Evolutionary conservation across 1,139 yeast species (phyloP), one percentile per base, ranked within the genome.

Genomic region (Candida sp.): DNA sequence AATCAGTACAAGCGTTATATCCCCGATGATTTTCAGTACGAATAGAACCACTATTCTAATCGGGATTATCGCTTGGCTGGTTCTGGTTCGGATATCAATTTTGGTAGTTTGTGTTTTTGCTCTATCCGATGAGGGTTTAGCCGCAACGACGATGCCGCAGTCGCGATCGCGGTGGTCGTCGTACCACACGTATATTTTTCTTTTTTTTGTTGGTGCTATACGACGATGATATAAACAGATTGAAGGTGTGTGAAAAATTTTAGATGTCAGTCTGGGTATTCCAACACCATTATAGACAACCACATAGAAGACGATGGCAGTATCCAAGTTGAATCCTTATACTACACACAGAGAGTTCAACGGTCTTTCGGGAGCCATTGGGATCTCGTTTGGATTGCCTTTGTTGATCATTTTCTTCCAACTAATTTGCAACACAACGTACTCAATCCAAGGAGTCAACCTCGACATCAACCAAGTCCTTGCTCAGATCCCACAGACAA

Each of bases 321-420:
- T 30, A 6, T 46, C 54, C 8, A 41, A 44, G 38, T 53, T 90
- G 58, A 93, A 93, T 63, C 98, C 98, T 3, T 67, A 60, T 44
- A 90, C 98, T 0, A 75, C 69, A 8, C 83, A 85, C 48, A 73
- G 74, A 53, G 98, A 94, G 68, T 94, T 94, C 68, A 77, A 80
- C 34, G 99, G 99, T 0, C 70, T 81, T 7, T 68, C 81, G 0
- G 99, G 99, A 3, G 91, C 96, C 0, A 46, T 84, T 3, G 80
- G 78, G 5, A 83, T 94, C 49, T 74, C 94, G 0, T 25, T 84
- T 1, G 88, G 88, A 0, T 75, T 94, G 33, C 97, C 98, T 0
- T 44, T 77, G 0, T 72, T 90, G 11, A 76, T 89, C 37, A 69
- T 85, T 17, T 68, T 79, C 11, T 76, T 93, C 54, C 86, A 84